Evolutionary conservation across 2,329 filamentous ascomycete genomes (phyloP).

Genomic region (Lasiodiplodia sp.): DNA sequence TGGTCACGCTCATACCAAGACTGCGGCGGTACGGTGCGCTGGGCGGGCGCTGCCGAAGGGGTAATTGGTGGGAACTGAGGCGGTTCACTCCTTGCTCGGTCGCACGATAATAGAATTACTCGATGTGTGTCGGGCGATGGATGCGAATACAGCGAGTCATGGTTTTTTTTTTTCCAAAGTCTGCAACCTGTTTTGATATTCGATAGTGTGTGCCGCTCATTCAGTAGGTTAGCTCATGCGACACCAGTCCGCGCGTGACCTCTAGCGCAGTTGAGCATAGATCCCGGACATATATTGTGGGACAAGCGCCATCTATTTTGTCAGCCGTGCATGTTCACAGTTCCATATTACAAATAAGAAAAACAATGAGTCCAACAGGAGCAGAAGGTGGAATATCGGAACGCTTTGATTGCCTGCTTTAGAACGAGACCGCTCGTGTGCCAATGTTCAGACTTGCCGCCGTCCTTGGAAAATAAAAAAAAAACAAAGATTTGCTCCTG

Average conservation of each 20-base stretch:
- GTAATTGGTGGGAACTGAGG: background rate
- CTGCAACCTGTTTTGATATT: background rate
- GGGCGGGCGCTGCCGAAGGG: background rate
- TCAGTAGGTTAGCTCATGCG: background rate
- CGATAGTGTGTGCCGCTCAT: background rate
- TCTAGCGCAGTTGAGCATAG: background rate
- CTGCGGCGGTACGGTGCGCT: background rate
- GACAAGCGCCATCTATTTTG: background rate
- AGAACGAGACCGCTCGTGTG: slow-evolving; percentile 3
- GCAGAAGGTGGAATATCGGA: background rate
- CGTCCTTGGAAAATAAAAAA: background rate
- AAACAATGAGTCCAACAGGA: background rate
- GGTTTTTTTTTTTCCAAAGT: background rate
- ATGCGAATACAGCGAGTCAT: background rate
- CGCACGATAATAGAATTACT: background rate
- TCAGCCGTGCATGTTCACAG: background rate
- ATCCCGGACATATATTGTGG: background rate
- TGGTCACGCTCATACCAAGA: background rate
- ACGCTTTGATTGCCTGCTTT: slow-evolving; percentile 23
- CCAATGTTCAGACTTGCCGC: slow-evolving; percentile 3
- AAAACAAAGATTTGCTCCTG: background rate
- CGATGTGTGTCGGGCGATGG: background rate
- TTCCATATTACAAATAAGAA: background rate
- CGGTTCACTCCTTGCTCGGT: background rate
- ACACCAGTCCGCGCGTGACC: background rate